Base-by-base conservation (phyloP, 2,329 filamentous ascomycete species). In the Stemphylium vesicarium region DNA sequence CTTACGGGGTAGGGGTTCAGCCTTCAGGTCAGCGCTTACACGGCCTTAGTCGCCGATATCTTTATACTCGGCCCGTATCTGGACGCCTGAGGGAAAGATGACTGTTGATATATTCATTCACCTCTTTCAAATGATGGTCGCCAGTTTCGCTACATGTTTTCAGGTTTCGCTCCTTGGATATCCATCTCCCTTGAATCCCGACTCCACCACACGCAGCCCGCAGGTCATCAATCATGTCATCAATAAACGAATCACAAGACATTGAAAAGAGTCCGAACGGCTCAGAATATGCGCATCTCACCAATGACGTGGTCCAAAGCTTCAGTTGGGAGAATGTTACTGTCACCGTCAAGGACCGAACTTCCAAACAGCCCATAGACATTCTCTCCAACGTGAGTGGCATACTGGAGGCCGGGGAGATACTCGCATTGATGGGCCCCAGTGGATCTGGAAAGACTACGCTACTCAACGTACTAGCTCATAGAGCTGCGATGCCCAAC, bases 341-440 rank as follows among this genome's bases (percentile, higher is more conserved):
- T 0, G 90, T 93, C 42, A 87, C 82, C 0, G 89, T 94, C 60
- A 90, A 90, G 65, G 89, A 93, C 72, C 80, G 85, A 4, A 80
- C 85, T 58, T 87, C 87, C 1, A 88, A 88, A 64, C 69, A 84
- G 58, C 80, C 84, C 1, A 85, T 86, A 62, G 79, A 82, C 15
- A 86, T 93, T 53, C 80, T 93, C 4, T 80, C 84, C 29, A 78
- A 84, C 62, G 82, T 88, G 42, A 81, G 82, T 65, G 90, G 90
- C 10, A 75, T 85, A 45, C 84, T 90, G 39, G 78, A 86, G 71
- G 86, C 88, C 29, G 90, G 89, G 26, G 87, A 92, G 66, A 79
- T 93, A 37, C 82, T 91, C 56, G 92, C 91, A 35, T 76, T 96
- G 40, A 94, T 96, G 90, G 92, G 92, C 20, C 91, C 91, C 12